Evolutionary conservation across 139 green algal species (phyloP), one percentile per base, ranked within the genome.

Genomic region (Edaphochlamys debaryana): DNA sequence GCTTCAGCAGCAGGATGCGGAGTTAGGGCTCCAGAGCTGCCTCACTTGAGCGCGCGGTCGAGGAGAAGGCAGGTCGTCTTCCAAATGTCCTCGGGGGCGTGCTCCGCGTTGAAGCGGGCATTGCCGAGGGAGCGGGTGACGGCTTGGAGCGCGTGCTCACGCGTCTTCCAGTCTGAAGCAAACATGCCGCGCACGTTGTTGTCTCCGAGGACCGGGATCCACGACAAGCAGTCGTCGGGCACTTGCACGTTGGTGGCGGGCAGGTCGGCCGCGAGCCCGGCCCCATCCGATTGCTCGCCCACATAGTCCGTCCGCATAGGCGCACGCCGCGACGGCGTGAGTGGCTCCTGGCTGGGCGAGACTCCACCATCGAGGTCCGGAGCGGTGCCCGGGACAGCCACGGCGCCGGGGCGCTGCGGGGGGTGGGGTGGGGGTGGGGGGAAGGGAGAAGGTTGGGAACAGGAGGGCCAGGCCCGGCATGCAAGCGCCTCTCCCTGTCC

Each of bases 91-190:
- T 79, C 73, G 1, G 66, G 37, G 4, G 25, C 29, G 5, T 41
- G 71, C 72, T 87, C 42, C 9, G 72, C 63, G 34, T 67, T 78
- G 17, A 41, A 88, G 34, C 81, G 81, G 23, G 67, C 50, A 37
- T 82, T 80, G 41, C 54, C 63, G 11, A 88, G 20, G 42, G 19
- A 56, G 23, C 84, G 67, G 67, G 42, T 48, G 5, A 88, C 64
- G 4, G 76, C 75, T 20, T 67, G 56, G n/a, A 88, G 54, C 34
- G 73, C 70, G 22, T 85, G 56, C 68, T 88, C 76, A 37, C 84
- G 67, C 23, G 80, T 82, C 68, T 88, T 88, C 84, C 84, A 88
- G 68, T 88, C 76, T 20, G 67, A 48, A 0, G 54, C 73, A 68
- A 81, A 37, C 22, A 85, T 30, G 68, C 60, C 80, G n/a, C 76